phyloP scores from a whole-genome alignment of 176 grass and related monocot genomes.

The Juncus inflexus region DNA sequence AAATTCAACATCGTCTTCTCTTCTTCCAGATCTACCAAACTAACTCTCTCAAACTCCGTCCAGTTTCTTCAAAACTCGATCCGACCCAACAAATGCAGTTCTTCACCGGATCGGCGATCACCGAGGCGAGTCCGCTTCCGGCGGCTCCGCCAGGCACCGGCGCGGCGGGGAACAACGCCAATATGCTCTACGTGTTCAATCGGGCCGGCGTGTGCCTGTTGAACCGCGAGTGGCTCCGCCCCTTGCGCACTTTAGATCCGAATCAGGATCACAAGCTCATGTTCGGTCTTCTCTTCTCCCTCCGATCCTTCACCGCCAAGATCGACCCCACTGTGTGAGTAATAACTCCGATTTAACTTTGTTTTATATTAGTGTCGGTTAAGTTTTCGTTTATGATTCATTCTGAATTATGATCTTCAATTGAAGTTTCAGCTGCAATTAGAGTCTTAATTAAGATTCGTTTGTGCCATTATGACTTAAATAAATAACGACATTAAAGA shows the following conservation, averaged over 20 bases:
- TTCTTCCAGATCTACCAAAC: background rate
- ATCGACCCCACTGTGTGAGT: slow-evolving; percentile 69
- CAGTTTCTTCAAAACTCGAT: background rate
- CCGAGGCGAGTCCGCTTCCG: slow-evolving; percentile 51
- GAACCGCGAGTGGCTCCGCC: slow-evolving; percentile 90
- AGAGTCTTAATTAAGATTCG: background rate
- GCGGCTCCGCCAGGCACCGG: slow-evolving; percentile 62
- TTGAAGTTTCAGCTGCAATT: background rate
- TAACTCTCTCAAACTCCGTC: slow-evolving; percentile 23
- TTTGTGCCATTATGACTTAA: too few species aligned
- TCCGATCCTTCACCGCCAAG: slow-evolving; percentile 87
- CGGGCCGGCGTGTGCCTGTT: slow-evolving; percentile 78
- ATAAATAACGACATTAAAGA: too few species aligned
- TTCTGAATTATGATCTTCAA: background rate
- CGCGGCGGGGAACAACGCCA: slow-evolving; percentile 51
- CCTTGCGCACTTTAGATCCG: slow-evolving; percentile 62
- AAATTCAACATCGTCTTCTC: background rate
- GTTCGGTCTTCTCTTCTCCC: slow-evolving; percentile 95
- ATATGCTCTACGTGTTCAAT: slow-evolving; percentile 94
- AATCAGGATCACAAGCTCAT: slow-evolving; percentile 95
- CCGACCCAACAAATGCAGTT: slow-evolving; percentile 54
- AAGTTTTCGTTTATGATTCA: background rate
- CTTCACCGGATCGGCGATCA: slow-evolving; percentile 64
- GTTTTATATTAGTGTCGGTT: background rate
- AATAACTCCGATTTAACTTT: background rate